Conservation (phyloP, 352 stramenopile species). For the Globisporangium parvum region DNA sequence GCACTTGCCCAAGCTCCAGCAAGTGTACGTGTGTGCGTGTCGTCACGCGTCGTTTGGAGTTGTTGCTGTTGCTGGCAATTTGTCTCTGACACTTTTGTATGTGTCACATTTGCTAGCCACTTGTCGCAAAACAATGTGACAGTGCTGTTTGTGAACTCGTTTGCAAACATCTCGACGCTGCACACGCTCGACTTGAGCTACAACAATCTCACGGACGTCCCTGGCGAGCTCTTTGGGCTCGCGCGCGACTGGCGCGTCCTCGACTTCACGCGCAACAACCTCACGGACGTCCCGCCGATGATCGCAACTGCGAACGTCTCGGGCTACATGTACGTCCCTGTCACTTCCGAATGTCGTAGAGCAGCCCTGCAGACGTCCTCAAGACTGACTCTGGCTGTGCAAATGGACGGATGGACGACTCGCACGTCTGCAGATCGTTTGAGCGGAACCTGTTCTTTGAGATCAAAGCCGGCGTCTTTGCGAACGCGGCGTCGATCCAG, state of each 20-base stretch:
- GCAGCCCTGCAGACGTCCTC: too few relatives aligned
- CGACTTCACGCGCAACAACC: constrained; percentile 46
- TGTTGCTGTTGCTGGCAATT: neutral
- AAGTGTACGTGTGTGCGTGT: constrained; percentile 21
- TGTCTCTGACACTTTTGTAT: neutral
- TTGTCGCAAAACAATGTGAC: constrained; percentile 42
- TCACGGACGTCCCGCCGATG: constrained; percentile 29
- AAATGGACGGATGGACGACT: too few relatives aligned
- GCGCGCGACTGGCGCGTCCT: constrained; percentile 49
- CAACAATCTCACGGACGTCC: constrained; percentile 41
- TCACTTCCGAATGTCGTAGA: too few relatives aligned
- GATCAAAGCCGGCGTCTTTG: constrained; percentile 37
- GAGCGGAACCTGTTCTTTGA: constrained; percentile 58
- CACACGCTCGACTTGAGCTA: constrained; percentile 51
- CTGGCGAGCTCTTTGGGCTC: constrained; percentile 29
- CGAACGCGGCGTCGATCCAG: constrained; percentile 32
- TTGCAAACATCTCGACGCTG: constrained; percentile 38
- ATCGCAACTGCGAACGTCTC: constrained; percentile 30
- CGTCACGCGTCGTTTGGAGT: neutral
- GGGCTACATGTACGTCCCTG: constrained; percentile 63
- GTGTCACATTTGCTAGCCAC: constrained; percentile 20
- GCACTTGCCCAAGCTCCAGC: constrained; percentile 31
- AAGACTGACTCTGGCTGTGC: too few relatives aligned
- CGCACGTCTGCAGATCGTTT: constrained; percentile 35
- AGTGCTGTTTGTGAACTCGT: constrained; percentile 28